Conservation (phyloP, 2,329 filamentous ascomycete genomes). For the Fusarium keratoplasticum region DNA sequence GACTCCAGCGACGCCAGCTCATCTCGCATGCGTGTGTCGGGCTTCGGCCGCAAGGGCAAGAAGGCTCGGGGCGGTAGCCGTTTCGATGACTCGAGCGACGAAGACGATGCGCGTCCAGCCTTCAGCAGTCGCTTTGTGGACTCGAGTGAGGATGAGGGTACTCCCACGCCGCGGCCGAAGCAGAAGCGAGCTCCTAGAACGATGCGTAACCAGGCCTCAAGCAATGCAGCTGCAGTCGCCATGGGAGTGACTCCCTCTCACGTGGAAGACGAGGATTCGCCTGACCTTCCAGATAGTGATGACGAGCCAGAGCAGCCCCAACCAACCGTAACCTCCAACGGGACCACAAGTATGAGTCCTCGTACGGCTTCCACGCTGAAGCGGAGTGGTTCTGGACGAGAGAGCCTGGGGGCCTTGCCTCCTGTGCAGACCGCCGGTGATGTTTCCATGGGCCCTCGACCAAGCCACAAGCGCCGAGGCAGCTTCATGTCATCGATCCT, state of each 20-base stretch:
- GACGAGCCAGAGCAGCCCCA: constrained; percentile 54
- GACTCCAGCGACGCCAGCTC: constrained; percentile 51
- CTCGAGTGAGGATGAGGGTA: constrained; percentile 75
- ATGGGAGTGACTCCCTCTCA: constrained; percentile 55
- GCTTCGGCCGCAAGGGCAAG: constrained; percentile 54
- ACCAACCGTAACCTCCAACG: constrained; percentile 10
- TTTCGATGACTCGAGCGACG: constrained; percentile 80
- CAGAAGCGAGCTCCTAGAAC: constrained; percentile 51
- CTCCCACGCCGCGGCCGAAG: constrained; percentile 36
- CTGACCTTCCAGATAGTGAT: constrained; percentile 71
- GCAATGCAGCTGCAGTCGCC: constrained; percentile 49
- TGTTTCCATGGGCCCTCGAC: constrained; percentile 36
- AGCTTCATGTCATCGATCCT: constrained; percentile 70
- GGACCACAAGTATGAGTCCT: constrained; percentile 22
- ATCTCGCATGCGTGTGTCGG: constrained; percentile 54
- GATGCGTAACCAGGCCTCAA: constrained; percentile 46
- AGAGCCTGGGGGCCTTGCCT: constrained; percentile 44
- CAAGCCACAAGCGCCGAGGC: constrained; percentile 54
- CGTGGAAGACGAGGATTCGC: constrained; percentile 63
- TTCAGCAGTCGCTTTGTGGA: constrained; percentile 73
- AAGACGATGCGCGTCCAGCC: constrained; percentile 53
- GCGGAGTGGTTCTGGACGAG: constrained; percentile 57
- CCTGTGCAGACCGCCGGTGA: constrained; percentile 33
- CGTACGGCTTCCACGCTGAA: constrained; percentile 48
- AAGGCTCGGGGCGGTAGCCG: constrained; percentile 63